Conservation (phyloP, 108 stramenopile species). For the Skeletonema tropicum region DNA sequence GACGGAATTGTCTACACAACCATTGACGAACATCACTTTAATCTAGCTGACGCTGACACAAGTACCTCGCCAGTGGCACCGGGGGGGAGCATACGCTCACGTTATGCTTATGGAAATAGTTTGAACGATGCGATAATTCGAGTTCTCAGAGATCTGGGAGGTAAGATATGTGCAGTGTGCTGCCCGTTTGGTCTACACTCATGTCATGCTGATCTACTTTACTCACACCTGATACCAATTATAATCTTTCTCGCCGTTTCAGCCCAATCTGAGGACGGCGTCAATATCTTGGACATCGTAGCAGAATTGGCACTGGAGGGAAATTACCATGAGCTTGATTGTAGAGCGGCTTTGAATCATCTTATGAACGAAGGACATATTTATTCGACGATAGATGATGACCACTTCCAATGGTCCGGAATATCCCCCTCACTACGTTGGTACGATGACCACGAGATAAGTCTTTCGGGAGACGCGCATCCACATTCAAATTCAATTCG, state of each 20-base stretch:
- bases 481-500: too few species aligned
- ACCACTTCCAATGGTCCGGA: slow-evolving; percentile 44
- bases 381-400: slow-evolving; percentile 81
- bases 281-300: not conserved
- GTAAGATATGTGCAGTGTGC: slow-evolving; percentile 6
- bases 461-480: too few species aligned
- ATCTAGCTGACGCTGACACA: not conserved
- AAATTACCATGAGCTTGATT: slow-evolving; percentile 18
- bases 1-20: slow-evolving; percentile 85
- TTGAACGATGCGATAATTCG: slow-evolving; percentile 35
- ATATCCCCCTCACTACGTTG: not conserved
- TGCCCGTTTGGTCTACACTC: too few species aligned
- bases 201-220: too few species aligned
- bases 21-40: slow-evolving; percentile 65
- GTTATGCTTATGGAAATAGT: slow-evolving; percentile 10
- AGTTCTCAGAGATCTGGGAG: slow-evolving; percentile 19
- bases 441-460: too few species aligned
- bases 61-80: not conserved
- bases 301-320: not conserved
- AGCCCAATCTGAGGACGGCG: not conserved
- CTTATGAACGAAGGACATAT: slow-evolving; percentile 77
- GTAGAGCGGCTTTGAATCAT: slow-evolving; percentile 54
- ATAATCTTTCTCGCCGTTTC: not conserved
- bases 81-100: not conserved
- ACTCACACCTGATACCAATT: not conserved